Evolutionary conservation across 495 filamentous ascomycete genomes (phyloP).

Genomic region (Xylaria curta): DNA sequence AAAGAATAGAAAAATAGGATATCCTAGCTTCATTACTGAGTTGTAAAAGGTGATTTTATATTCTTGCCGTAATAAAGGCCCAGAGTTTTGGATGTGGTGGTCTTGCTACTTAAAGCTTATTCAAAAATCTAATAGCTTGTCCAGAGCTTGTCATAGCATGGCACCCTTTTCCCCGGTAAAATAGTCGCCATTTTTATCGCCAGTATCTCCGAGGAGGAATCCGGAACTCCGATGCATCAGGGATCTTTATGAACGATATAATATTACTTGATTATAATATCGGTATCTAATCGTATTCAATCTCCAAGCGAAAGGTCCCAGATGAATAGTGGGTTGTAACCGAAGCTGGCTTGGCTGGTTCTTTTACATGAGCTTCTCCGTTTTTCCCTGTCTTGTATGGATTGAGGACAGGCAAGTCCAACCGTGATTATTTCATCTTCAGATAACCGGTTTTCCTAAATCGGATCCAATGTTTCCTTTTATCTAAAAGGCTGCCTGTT

Average conservation of each 20-base stretch:
- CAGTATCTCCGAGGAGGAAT: neutral
- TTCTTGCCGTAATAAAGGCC: neutral
- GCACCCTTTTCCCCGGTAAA: neutral
- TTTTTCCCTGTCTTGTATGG: neutral
- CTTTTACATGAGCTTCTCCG: neutral
- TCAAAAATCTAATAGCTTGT: neutral
- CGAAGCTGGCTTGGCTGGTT: neutral
- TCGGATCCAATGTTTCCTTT: neutral
- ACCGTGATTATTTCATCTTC: neutral
- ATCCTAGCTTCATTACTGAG: neutral
- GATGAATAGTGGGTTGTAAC: neutral
- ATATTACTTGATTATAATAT: neutral
- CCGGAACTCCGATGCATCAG: neutral
- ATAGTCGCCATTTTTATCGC: neutral
- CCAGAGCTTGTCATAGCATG: neutral
- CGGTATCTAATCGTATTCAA: neutral
- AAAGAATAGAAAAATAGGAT: neutral
- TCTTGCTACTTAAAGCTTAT: neutral
- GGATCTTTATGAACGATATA: neutral
- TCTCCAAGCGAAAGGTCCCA: neutral
- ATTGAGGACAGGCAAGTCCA: neutral
- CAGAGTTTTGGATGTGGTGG: neutral
- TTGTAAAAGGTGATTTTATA: neutral
- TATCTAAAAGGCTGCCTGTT: neutral
- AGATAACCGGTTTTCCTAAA: conserved; percentile 11